These are phyloP conservation scores for Zea luxurians DNA, from an alignment of 176 grass and related monocot genomes.

Conservation along the genomic window DNA sequence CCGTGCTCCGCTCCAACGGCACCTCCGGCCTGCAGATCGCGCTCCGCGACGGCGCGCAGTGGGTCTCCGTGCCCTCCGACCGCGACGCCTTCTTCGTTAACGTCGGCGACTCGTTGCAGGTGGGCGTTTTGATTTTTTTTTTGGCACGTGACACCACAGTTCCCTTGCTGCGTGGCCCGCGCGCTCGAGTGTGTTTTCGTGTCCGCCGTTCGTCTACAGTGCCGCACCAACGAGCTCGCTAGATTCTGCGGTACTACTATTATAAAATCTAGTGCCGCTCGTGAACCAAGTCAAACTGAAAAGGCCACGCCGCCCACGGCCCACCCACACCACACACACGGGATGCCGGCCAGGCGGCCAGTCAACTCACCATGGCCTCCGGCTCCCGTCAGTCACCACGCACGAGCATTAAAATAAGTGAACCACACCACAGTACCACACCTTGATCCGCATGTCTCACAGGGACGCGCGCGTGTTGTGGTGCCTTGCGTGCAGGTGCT, in stretches of 20 bases:
- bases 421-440: not conserved
- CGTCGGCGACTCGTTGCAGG: slow-evolving; percentile 92
- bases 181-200: too few species aligned
- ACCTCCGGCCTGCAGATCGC: slow-evolving; percentile 78
- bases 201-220: not conserved
- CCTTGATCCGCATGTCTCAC: not conserved
- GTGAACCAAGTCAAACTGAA: slow-evolving; percentile 27
- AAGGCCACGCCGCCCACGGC: not conserved
- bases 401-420: not conserved
- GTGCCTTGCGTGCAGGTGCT: slow-evolving; percentile 46
- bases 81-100: slow-evolving; percentile 83
- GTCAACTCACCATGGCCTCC: not conserved
- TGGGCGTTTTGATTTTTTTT: not conserved
- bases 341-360: not conserved
- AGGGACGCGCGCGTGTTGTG: too few species aligned
- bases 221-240: not conserved
- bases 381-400: not conserved
- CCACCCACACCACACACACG: too few species aligned
- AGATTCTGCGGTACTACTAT: slow-evolving; percentile 1
- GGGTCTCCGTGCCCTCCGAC: slow-evolving; percentile 87
- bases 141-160: slow-evolving; percentile 12
- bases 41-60: slow-evolving; percentile 53
- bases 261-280: not conserved
- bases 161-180: too few species aligned
- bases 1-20: slow-evolving; percentile 77